These are phyloP conservation scores for Retiboletus flavoniger DNA, from an alignment of 1,284 basidiomycete species.

Conservation along the genomic window DNA sequence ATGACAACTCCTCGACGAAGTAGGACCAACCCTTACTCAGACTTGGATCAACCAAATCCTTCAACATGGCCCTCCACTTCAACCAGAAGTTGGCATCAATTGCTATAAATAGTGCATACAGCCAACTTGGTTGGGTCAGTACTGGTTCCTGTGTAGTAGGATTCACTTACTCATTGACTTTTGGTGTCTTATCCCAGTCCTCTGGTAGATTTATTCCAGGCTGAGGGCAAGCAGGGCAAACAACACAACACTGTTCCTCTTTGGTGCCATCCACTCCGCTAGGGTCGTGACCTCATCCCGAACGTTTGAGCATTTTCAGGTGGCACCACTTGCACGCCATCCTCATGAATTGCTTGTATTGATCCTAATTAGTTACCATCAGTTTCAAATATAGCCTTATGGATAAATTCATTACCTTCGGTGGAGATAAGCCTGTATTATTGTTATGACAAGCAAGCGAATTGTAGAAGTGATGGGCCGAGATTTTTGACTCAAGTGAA, in stretches of 20 bases:
- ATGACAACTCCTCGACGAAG: neutral
- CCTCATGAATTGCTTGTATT: conserved; percentile 1
- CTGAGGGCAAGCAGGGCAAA: conserved; percentile 2
- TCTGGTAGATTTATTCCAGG: neutral
- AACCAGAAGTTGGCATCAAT: conserved; percentile 2
- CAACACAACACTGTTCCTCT: neutral
- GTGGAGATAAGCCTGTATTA: neutral
- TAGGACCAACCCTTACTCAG: neutral
- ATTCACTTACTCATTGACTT: neutral
- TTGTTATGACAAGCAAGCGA: neutral
- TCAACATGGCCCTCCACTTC: neutral
- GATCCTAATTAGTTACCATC: conserved; percentile 10
- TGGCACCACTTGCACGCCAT: conserved; percentile 7
- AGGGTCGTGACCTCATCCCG: neutral
- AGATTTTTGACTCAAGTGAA: conserved; percentile 22
- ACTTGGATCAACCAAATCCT: neutral
- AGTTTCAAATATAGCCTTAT: neutral
- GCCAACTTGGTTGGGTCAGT: neutral
- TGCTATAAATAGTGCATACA: neutral
- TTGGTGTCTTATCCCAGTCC: neutral
- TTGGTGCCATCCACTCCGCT: neutral
- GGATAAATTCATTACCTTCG: neutral
- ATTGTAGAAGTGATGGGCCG: conserved; percentile 17
- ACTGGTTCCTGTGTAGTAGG: no score
- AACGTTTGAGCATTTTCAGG: conserved; percentile 19